Evolutionary conservation across 1,284 basidiomycete genomes (phyloP), one percentile per base, ranked within the genome.

Genomic region (Cryptococcus sp.): DNA sequence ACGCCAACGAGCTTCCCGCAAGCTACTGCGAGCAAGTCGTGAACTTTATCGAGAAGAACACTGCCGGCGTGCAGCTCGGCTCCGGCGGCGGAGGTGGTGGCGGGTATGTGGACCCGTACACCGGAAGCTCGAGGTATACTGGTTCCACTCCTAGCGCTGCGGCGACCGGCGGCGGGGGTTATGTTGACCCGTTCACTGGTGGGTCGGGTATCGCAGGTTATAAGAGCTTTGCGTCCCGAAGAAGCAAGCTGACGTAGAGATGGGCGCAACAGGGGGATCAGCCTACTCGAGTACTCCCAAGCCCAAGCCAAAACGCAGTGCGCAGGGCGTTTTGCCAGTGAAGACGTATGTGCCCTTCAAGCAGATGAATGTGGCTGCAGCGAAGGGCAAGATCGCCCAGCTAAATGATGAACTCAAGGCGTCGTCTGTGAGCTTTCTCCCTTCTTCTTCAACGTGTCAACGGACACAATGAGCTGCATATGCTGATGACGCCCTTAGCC

Each of bases 41-140:
- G 28, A 81, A 82, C 47, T 98, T 98, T 76, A 98, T 99, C 57
- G 88, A 97, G 75, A 89, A 89, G 77, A 97, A 95, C 66, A 88
- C 93, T 0, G 68, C 68, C 9, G 89, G 89, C 2, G 85, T 89
- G 7, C 85, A 81, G 54, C 78, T 95, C 3, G 73, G 70, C 28
- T 54, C 60, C 38, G 65, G 63, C 2, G 56, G 50, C 16, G 78
- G 80, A 15, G 53, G 44, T 8, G 46, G 44, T 2, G 28, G 44
- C 4, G 53, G 54, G 12, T 92, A 84, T 70, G 84, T 86, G 16
- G 96, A 98, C 73, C 95, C 95, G 7, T 98, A 85, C 77, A 98
- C 96, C 12, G 87, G 87, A 35, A 80, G 80, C 4, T 84, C 84
- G n/a, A 79, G 85, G 44, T 87, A 87, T 67, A 75, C 72, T 18